Evolutionary conservation across 148 eudicot species (phyloP), one percentile per base, ranked within the genome.

Genomic region (Fagopyrum homotropicum): DNA sequence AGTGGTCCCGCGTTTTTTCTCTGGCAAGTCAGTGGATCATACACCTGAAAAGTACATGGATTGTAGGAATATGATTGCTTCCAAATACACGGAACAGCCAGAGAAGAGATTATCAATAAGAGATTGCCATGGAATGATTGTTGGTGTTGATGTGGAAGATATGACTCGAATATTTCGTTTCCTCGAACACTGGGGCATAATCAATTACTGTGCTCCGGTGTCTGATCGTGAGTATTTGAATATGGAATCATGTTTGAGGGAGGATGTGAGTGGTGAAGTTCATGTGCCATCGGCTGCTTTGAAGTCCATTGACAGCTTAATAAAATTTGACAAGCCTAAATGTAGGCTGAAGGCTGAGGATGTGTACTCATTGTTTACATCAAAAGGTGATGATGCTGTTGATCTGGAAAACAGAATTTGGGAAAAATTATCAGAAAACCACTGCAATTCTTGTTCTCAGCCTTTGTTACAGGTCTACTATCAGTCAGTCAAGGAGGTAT

Each of bases 131-230:
- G 84, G 81, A 9, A 70, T 87, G 77, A 83, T 81, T 71, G 79
- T 84, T 71, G 91, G 88, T 64, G 75, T 88, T 78, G 87, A 84
- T 45, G 52, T 44, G 71, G 97, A 90, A 52, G 98, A 94, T 77
- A 69, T 90, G 63, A 80, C 80, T 77, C 84, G 98, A 61, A 86
- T 94, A 54, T 81, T 89, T 76, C 88, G 97, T 75, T 94, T 94
- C 84, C 97, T 94, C 72, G 96, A 94, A 77, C 93, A 92, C 68
- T 94, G 98, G 98, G 98, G 98, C 30, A 88, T 94, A 75, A 87
- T 92, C 45, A 92, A 92, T 75, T 92, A 89, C 73, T 92, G 89
- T 85, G 92, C 90, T 40, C 78, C 85, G 29, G 77, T 78, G 69
- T 80, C 84, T 48, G 82, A 71, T 77, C 81, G 51, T 40, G 89